Base-by-base conservation (phyloP, 78 protist genomes). In the slime mould (Dictyostelium discoideum) region DNA sequence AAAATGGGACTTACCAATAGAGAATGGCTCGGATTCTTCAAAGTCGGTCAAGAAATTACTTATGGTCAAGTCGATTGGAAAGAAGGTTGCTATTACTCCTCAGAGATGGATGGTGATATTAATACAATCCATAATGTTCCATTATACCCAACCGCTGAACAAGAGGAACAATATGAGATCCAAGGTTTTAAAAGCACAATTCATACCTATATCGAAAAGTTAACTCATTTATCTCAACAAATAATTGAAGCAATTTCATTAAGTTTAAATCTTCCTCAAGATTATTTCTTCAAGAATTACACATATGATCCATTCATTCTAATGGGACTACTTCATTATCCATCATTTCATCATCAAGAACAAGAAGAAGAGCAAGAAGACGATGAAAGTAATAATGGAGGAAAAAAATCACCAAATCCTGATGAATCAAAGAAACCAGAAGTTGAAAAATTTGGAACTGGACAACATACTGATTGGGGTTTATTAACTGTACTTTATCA, bases 381-480 rank as follows among this genome's bases (percentile, higher is more conserved):
- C 0, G 29, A 22, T 26, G 29, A n/a, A 7, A 5, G 22, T 5
- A 26, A 20, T 7, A 40, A 9, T 3, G 18, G 22, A 54, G 65
- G 8, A 54, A 2, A 0, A 20, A 20, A 20, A 14, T 6, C 20
- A 20, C 79, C 69, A 5, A 60, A 60, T 3, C 84, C 84, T 9
- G 84, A 79, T 79, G 84, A 79, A 7, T 14, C 24, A 3, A 20
- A 22, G 14, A 39, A 39, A 8, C 32, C 13, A 24, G n/a, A n/a
- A n/a, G 46, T 42, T 42, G 60, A 18, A 42, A 4, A 22, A 40
- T 78, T 40, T 20, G 54, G 60, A 22, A 78, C 84, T 10, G n/a
- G 48, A 39, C 26, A 40, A 37, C 98, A 96, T 65, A 93, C 95
- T 8, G 98, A 96, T 46, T 89, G 86, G 74, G 98, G 98, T 39